Conservation (phyloP, 192 early-diverging fungal genomes). For the Entomortierella parvispora region DNA sequence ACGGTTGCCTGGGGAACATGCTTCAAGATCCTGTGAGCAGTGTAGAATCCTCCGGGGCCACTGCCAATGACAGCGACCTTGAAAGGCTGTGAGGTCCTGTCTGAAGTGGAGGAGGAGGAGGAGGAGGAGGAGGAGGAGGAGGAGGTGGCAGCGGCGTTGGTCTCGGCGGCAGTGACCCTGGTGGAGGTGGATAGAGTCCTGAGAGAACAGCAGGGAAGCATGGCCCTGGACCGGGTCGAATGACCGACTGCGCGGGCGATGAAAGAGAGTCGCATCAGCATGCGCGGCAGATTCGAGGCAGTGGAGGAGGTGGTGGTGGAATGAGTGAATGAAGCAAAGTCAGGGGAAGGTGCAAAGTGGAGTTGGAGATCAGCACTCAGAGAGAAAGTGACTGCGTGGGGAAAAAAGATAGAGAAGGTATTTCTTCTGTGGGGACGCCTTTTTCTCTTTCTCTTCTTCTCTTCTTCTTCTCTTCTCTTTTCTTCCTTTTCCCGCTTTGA, state of each 20-base stretch:
- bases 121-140: neutral
- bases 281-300: no score
- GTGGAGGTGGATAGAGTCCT: conserved; percentile 4
- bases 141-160: neutral
- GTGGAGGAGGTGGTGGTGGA: no score
- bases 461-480: conserved; percentile 12
- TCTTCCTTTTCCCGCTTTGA: conserved; percentile 18
- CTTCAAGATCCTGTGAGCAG: conserved; percentile 82
- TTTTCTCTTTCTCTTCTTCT: neutral
- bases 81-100: conserved; percentile 31
- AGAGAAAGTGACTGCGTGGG: no score
- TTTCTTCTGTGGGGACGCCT: no score
- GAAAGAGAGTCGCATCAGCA: conserved; percentile 32
- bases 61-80: conserved; percentile 78
- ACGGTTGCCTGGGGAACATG: conserved; percentile 61
- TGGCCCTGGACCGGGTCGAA: no score
- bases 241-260: conserved; percentile 21
- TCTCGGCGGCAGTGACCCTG: neutral
- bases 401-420: no score
- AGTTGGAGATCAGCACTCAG: no score
- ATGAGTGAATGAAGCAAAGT: no score
- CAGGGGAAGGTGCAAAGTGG: no score
- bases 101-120: neutral
- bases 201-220: neutral
- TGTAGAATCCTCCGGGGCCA: conserved; percentile 93